Evolutionary conservation across 2,329 filamentous ascomycete genomes (phyloP).

Genomic region (Alternaria sp.): DNA sequence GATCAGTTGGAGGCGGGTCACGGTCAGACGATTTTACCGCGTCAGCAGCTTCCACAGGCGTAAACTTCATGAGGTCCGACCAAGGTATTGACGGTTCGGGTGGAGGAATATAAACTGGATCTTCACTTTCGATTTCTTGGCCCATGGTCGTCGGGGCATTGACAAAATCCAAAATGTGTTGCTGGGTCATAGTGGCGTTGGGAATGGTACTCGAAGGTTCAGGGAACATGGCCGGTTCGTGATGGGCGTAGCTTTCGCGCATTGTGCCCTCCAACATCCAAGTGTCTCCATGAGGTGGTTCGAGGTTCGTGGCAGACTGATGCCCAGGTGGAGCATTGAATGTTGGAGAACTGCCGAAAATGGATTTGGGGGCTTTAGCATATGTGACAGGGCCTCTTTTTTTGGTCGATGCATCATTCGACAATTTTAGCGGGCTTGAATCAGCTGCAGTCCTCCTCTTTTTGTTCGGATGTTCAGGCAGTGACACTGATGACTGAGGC

Average conservation of each 20-base stretch:
- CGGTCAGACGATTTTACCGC: conserved; percentile 22
- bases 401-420: conserved; percentile 3
- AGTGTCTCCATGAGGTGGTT: conserved; percentile 7
- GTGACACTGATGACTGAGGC: conserved; percentile 29
- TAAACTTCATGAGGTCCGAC: conserved; percentile 48
- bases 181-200: conserved; percentile 54
- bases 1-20: conserved; percentile 7
- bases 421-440: conserved; percentile 10
- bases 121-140: conserved; percentile 27
- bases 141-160: conserved; percentile 37
- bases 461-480: conserved; percentile 34
- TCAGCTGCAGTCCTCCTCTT: conserved; percentile 33
- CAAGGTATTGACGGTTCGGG: conserved; percentile 47
- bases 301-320: not conserved
- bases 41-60: conserved; percentile 22
- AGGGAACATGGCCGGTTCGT: conserved; percentile 55
- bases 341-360: conserved; percentile 9
- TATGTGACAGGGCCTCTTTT: conserved; percentile 20
- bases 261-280: conserved; percentile 48
- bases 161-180: conserved; percentile 51
- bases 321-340: conserved; percentile 6
- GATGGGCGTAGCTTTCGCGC: conserved; percentile 47
- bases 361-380: conserved; percentile 20
- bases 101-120: conserved; percentile 28
- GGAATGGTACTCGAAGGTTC: conserved; percentile 55